Evolutionary conservation across 2,329 filamentous ascomycete species (phyloP).

Genomic region (Stemphylium beticola): DNA sequence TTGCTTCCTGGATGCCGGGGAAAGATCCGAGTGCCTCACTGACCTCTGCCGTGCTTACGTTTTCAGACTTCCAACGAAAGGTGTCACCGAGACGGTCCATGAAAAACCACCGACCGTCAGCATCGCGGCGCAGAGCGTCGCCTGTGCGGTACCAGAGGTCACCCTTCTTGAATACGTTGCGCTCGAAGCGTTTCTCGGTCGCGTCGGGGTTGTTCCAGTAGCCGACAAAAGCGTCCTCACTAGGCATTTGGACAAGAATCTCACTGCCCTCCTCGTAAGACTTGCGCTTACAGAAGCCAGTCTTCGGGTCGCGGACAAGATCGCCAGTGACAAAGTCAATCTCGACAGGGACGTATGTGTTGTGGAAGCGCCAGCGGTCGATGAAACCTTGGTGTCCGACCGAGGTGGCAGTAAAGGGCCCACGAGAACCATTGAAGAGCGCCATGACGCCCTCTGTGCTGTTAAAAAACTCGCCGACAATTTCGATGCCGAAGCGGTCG

Average conservation of each 20-base stretch:
- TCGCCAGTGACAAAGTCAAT: slow-evolving; percentile 73
- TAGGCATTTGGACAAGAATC: slow-evolving; percentile 69
- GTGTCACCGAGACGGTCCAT: slow-evolving; percentile 57
- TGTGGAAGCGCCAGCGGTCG: slow-evolving; percentile 58
- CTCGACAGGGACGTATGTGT: slow-evolving; percentile 69
- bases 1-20: slow-evolving; percentile 54
- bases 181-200: slow-evolving; percentile 62
- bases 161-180: slow-evolving; percentile 55
- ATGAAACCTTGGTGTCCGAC: slow-evolving; percentile 76
- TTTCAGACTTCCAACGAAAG: slow-evolving; percentile 59
- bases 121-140: slow-evolving; percentile 53
- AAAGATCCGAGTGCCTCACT: slow-evolving; percentile 54
- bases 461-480: slow-evolving; percentile 77
- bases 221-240: slow-evolving; percentile 67
- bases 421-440: slow-evolving; percentile 64
- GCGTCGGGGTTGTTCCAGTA: slow-evolving; percentile 73
- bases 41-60: slow-evolving; percentile 57
- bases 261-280: slow-evolving; percentile 75
- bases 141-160: slow-evolving; percentile 58
- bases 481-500: slow-evolving; percentile 66
- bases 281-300: slow-evolving; percentile 69
- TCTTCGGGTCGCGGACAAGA: slow-evolving; percentile 68
- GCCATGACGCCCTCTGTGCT: slow-evolving; percentile 74
- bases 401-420: slow-evolving; percentile 67
- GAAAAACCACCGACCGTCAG: slow-evolving; percentile 57